Evolutionary conservation across 139 green algal species (phyloP).

Genomic region (Coccomyxa sp.): DNA sequence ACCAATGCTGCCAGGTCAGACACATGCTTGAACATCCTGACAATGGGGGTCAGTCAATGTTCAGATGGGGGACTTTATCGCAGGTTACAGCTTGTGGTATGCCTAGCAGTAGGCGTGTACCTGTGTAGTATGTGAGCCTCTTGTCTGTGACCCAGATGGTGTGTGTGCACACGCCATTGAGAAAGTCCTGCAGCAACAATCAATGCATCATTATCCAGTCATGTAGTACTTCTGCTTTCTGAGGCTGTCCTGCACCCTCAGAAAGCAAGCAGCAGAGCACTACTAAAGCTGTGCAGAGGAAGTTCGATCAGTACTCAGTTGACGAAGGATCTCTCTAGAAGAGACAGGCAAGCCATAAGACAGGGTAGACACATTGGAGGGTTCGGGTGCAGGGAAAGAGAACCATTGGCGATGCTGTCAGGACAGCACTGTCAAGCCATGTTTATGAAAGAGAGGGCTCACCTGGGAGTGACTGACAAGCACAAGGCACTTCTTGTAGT

Average conservation of each 20-base stretch:
- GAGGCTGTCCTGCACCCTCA: too few species aligned
- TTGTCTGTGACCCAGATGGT: slow-evolving; percentile 55
- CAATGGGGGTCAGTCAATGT: too few species aligned
- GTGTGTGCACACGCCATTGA: slow-evolving; percentile 68
- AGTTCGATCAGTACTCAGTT: too few species aligned
- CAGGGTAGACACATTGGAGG: too few species aligned
- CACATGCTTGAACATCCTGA: not conserved
- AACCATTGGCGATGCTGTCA: too few species aligned
- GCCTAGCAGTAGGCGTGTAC: too few species aligned
- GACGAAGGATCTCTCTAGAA: too few species aligned
- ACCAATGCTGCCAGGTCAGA: not conserved
- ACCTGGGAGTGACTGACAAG: slow-evolving; percentile 28
- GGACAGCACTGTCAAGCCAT: too few species aligned
- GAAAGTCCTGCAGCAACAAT: slow-evolving; percentile 44
- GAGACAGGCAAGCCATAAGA: too few species aligned
- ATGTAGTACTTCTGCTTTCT: not conserved
- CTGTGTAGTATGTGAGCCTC: slow-evolving; percentile 59
- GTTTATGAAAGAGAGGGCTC: too few species aligned
- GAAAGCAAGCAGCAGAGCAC: not conserved
- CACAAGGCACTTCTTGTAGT: slow-evolving; percentile 29
- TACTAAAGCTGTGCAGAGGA: too few species aligned
- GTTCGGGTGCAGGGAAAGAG: too few species aligned
- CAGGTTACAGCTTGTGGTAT: slow-evolving; percentile 29
- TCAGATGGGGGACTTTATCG: not conserved
- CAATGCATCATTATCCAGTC: not conserved